These are phyloP conservation scores for Cercospora canescens DNA, from an alignment of 2,329 filamentous ascomycete genomes.

Conservation along the genomic window DNA sequence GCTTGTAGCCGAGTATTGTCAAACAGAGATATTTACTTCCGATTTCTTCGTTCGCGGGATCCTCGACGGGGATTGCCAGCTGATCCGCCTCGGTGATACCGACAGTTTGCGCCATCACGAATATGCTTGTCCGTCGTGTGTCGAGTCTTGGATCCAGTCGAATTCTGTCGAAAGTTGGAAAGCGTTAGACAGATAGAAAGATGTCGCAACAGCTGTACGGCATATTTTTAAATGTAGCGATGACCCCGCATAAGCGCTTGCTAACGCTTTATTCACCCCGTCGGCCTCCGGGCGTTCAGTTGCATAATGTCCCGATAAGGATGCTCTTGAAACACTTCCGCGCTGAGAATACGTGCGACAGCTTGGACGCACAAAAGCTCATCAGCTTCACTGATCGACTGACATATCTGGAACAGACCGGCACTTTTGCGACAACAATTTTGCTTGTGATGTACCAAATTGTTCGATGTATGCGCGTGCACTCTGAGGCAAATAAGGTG, in stretches of 20 bases:
- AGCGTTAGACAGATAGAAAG: neutral
- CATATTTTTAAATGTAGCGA: neutral
- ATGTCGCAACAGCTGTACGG: neutral
- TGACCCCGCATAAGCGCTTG: neutral
- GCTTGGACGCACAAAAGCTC: neutral
- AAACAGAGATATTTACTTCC: constrained; percentile 34
- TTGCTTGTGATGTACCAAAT: too few relatives aligned
- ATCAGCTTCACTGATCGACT: neutral
- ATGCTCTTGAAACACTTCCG: neutral
- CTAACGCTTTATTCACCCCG: neutral
- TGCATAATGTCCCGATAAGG: neutral
- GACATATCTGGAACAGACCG: neutral
- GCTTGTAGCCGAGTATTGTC: constrained; percentile 52
- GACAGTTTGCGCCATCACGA: neutral
- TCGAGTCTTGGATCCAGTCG: neutral
- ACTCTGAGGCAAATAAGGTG: too few relatives aligned
- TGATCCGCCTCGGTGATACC: neutral
- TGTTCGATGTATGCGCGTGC: too few relatives aligned
- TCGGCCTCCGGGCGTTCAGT: neutral
- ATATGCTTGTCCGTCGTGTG: neutral
- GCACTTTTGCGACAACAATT: too few relatives aligned
- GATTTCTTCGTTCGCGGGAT: neutral
- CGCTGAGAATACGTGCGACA: neutral
- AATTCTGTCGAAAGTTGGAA: neutral
- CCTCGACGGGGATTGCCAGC: neutral